Base-by-base conservation (phyloP, 768 basidiomycete genomes). In the Trametes meyenii region DNA sequence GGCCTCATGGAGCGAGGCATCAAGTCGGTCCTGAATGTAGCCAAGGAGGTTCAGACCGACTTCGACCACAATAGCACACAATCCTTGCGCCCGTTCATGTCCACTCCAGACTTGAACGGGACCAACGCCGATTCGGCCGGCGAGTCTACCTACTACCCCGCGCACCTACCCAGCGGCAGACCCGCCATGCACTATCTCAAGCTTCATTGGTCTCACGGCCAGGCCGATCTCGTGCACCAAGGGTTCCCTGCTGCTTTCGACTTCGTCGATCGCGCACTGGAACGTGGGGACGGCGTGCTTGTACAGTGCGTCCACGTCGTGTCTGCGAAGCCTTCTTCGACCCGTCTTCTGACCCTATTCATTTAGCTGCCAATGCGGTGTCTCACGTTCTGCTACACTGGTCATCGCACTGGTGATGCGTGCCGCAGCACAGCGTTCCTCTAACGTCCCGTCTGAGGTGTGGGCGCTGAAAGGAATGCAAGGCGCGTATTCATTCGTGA, bases 331-430 rank as follows among this genome's bases (percentile, higher is more conserved):
- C 55, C 0, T 50, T 10, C 43, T 50, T 57, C 51, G 21, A 53
- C 55, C 29, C 12, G 17, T 24, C 62, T 58, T 26, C 53, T 54
- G 51, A 56, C 29, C 58, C 53, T 55, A 19, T 49, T 38, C 46
- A 38, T 59, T 40, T 66, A 94, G 92, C 72, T 96, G 94, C 74
- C 94, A 96, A 76, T 94, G 94, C 74, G 94, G 94, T 67, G 89
- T 96, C 36, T 95, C 94, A 21, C 84, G 94, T 65, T 94, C 91
- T 10, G 94, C 94, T 17, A 96, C 94, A 1, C 76, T 96, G 71
- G 85, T 90, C 50, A 96, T 96, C 63, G 94, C 94, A 39, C 82
- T 95, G 58, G 92, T 95, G 64, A 96, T 96, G 94, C 86, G 92
- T 53, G 91, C 93, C n/a, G 92, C 94, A 29, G 86, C 88, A 49